Evolutionary conservation across 192 early-diverging fungal species (phyloP).

Genomic region (Borealophlyctis nickersoniae): DNA sequence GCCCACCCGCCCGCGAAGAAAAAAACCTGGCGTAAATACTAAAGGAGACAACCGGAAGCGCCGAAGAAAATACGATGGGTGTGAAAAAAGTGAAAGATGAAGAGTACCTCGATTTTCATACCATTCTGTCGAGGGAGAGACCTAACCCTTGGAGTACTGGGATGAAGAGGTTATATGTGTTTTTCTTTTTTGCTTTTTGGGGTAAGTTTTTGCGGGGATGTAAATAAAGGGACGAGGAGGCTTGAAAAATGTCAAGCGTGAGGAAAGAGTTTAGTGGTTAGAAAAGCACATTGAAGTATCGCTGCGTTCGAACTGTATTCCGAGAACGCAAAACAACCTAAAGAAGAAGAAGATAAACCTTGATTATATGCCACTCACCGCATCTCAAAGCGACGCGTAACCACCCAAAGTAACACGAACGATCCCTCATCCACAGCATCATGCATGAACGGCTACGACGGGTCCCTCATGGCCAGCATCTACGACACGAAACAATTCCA

Average conservation of each 20-base stretch:
- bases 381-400: background rate
- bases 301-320: no score
- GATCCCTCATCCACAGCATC: background rate
- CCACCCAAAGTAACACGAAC: background rate
- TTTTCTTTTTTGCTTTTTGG: background rate
- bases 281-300: no score
- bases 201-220: background rate
- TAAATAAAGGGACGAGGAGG: no score
- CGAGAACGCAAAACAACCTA: no score
- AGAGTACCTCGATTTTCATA: background rate
- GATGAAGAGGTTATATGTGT: background rate
- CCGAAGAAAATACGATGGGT: no score
- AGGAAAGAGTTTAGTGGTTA: no score
- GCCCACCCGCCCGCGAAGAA: no score
- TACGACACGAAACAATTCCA: slow-evolving; percentile 14
- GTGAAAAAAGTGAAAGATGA: background rate
- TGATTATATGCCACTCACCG: no score
- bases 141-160: background rate
- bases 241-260: no score
- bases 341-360: no score
- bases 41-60: no score
- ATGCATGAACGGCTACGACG: slow-evolving; percentile 26
- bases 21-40: no score
- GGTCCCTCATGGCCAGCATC: slow-evolving; percentile 19
- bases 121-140: background rate